Evolutionary conservation across 306 rosid genomes (phyloP).

Genomic region (Ziziphus jujuba): DNA sequence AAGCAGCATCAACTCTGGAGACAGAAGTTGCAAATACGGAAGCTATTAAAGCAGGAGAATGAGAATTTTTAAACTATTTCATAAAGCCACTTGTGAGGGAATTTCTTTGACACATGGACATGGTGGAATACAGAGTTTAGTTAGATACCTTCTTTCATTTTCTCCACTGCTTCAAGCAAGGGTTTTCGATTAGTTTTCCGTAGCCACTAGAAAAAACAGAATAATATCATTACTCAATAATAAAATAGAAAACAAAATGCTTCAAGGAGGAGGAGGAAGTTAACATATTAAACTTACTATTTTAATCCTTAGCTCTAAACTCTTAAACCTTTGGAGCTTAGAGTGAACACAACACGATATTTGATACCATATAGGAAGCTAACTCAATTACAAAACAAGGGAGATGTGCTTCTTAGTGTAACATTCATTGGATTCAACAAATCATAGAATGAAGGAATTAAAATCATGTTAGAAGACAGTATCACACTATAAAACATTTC

Average conservation of each 20-base stretch:
- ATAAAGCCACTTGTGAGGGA: conserved; percentile 4
- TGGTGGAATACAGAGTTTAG: conserved; percentile 13
- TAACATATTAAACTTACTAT: not conserved
- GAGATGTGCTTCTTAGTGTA: no score
- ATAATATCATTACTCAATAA: conserved; percentile 7
- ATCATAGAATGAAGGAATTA: no score
- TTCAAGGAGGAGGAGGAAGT: not conserved
- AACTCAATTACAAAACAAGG: no score
- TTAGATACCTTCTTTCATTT: conserved; percentile 91
- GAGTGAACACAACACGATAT: not conserved
- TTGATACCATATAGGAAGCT: not conserved
- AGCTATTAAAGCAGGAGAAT: conserved; percentile 5
- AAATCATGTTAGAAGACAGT: no score
- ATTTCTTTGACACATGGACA: not conserved
- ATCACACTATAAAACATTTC: no score
- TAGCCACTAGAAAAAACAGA: conserved; percentile 67
- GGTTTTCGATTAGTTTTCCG: conserved; percentile 87
- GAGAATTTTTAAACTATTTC: conserved; percentile 4
- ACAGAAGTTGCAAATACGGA: conserved; percentile 25
- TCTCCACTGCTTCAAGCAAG: conserved; percentile 92
- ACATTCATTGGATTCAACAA: no score
- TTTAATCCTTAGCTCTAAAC: not conserved
- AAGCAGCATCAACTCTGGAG: conserved; percentile 95
- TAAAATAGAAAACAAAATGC: not conserved
- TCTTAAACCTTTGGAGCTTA: not conserved